Conservation (phyloP, 768 basidiomycete species). For the Lactarius trivialis region DNA sequence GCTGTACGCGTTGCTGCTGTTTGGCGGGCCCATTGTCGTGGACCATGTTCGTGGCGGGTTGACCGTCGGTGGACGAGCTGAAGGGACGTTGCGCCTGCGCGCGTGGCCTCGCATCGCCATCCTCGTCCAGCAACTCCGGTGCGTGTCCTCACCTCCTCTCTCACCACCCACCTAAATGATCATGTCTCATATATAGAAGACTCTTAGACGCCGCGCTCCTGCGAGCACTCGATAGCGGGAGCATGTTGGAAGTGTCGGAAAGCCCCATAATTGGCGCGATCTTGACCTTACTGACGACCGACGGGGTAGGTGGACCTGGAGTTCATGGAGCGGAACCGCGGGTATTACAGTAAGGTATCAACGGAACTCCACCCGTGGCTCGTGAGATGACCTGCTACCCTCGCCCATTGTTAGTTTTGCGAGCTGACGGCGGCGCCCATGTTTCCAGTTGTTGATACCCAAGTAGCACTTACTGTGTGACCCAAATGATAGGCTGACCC, state of each 20-base stretch:
- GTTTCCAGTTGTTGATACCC: too few species aligned
- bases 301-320: too few species aligned
- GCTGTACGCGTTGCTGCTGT: slow-evolving; percentile 76
- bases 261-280: slow-evolving; percentile 49
- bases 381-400: too few species aligned
- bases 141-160: slow-evolving; percentile 21
- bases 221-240: slow-evolving; percentile 56
- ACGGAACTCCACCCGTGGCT: too few species aligned
- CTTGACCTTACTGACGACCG: slow-evolving; percentile 33
- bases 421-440: not conserved
- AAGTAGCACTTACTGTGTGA: too few species aligned
- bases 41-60: slow-evolving; percentile 80
- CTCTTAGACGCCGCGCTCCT: slow-evolving; percentile 64
- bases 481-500: too few species aligned
- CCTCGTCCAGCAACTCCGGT: slow-evolving; percentile 82
- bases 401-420: too few species aligned
- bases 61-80: slow-evolving; percentile 46
- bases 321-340: not conserved
- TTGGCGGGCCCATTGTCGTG: slow-evolving; percentile 73
- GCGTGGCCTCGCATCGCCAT: slow-evolving; percentile 91
- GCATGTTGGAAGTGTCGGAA: slow-evolving; percentile 38
- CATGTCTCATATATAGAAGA: slow-evolving; percentile 36
- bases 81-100: slow-evolving; percentile 52
- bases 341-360: too few species aligned
- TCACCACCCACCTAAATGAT: not conserved